Evolutionary conservation across 1,139 yeast genomes (phyloP), one percentile per base, ranked within the genome.

Genomic region (Tardiomyces blankii): DNA sequence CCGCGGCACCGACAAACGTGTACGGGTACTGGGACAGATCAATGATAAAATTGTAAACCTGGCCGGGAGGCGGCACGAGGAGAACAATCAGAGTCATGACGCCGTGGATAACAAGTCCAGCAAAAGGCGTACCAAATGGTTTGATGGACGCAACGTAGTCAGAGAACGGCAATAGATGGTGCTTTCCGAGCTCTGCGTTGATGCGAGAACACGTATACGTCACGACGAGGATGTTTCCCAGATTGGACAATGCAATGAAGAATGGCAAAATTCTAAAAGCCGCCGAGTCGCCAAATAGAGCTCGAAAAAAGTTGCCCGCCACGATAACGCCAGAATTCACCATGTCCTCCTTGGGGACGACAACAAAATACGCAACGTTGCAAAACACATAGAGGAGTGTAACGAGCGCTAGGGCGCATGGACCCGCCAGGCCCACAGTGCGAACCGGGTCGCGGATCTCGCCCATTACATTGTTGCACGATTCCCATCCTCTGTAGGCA

Each of bases 191-290:
- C 56, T 83, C 88, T 55, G 78, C 82, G 53, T 80, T 78, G 49
- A 83, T 82, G 51, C 84, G 68, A 18, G 86, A 82, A 53, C 82
- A 87, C 0, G 91, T 83, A 58, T 77, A 83, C 19, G 82, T 76
- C 14, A 84, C 93, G 39, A 82, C 83, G 57, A 83, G 68, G 9
- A 84, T 87, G 57, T 84, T 84, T 27, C 94, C 94, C 42, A 83
- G 63, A 41, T 85, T 84, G 48, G 85, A 78, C 38, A 82, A 63
- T 2, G 89, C 83, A 41, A 84, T 83, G 46, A 82, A 69, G 16
- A 80, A 72, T 0, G 89, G 82, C 13, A 84, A 72, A 1, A 82
- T 68, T 45, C 74, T 68, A 44, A 82, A 79, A 1, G 82, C 72
- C 18, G 74, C 73, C 1, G 62, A 54, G 44, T 74, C 74, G 30